phyloP scores from a whole-genome alignment of 495 filamentous ascomycete genomes.

The Annulohypoxylon maeteangense region DNA sequence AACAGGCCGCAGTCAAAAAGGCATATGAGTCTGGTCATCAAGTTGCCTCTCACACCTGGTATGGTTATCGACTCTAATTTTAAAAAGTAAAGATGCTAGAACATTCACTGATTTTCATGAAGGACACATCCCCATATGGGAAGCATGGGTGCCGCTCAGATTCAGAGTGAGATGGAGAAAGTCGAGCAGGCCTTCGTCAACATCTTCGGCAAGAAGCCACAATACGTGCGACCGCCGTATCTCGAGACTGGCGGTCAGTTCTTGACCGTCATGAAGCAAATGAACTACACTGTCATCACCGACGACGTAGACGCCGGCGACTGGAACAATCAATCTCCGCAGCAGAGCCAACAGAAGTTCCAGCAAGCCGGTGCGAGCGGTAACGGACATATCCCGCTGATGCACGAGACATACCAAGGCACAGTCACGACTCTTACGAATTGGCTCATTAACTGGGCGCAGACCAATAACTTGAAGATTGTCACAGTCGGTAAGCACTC shows the following conservation, averaged over 20 bases:
- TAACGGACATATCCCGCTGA: constrained; percentile 64
- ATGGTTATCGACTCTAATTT: background rate
- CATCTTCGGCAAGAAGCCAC: constrained; percentile 63
- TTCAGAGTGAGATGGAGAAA: constrained; percentile 60
- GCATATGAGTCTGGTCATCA: constrained; percentile 62
- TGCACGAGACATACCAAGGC: constrained; percentile 64
- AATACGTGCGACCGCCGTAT: constrained; percentile 65
- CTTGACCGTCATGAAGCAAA: constrained; percentile 54
- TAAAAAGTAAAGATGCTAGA: background rate
- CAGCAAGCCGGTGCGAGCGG: constrained; percentile 56
- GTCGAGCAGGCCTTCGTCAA: constrained; percentile 63
- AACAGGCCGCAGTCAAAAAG: constrained; percentile 59
- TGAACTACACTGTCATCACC: constrained; percentile 66
- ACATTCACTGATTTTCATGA: constrained; percentile 20
- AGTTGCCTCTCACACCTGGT: constrained; percentile 64
- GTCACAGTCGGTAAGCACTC: constrained; percentile 61
- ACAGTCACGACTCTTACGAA: constrained; percentile 61
- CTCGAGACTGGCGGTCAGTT: constrained; percentile 60
- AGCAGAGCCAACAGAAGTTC: constrained; percentile 58
- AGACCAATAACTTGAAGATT: constrained; percentile 60
- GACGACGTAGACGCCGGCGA: constrained; percentile 64
- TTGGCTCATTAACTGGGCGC: constrained; percentile 65
- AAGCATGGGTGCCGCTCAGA: constrained; percentile 51
- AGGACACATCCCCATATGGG: constrained; percentile 60
- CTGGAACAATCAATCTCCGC: constrained; percentile 61